Percentiles rank a stretch among this genome's conserved stretches.
Conservation (phyloP, 306 rosid species). For the Cucurbita maxima region DNA sequence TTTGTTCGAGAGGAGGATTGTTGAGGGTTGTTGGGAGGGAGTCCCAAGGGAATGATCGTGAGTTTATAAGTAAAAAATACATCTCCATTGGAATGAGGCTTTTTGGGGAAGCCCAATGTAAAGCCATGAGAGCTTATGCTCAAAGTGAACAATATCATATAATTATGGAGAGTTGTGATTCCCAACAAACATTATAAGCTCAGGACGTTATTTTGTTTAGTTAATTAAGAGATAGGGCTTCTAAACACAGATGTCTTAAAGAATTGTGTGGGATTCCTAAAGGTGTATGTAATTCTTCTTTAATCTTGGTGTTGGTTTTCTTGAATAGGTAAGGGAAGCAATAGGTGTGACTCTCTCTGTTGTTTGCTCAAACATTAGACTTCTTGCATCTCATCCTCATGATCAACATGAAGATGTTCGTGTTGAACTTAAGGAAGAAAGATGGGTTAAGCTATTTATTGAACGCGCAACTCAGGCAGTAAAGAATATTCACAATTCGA, state of each 20-base stretch:
- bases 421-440: conserved; percentile 40
- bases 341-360: conserved; percentile 80
- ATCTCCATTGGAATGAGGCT: too few relatives aligned
- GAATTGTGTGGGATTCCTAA: not conserved
- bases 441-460: conserved; percentile 52
- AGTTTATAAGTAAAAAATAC: too few relatives aligned
- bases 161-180: too few relatives aligned
- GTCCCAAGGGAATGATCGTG: too few relatives aligned
- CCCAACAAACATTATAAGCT: not conserved
- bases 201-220: not conserved
- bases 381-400: conserved; percentile 40
- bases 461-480: conserved; percentile 52
- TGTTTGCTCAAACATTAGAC: conserved; percentile 79
- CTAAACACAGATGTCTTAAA: not conserved
- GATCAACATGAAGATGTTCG: conserved; percentile 24
- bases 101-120: too few relatives aligned
- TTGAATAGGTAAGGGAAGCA: conserved; percentile 80
- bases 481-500: conserved; percentile 57
- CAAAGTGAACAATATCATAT: too few relatives aligned
- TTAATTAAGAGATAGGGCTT: not conserved
- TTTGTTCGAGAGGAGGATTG: too few relatives aligned
- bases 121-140: too few relatives aligned
- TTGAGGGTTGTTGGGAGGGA: too few relatives aligned
- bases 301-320: conserved; percentile 3
- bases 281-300: not conserved